Evolutionary conservation across 352 stramenopile species (phyloP).

Genomic region (Elongisporangium senticosum): DNA sequence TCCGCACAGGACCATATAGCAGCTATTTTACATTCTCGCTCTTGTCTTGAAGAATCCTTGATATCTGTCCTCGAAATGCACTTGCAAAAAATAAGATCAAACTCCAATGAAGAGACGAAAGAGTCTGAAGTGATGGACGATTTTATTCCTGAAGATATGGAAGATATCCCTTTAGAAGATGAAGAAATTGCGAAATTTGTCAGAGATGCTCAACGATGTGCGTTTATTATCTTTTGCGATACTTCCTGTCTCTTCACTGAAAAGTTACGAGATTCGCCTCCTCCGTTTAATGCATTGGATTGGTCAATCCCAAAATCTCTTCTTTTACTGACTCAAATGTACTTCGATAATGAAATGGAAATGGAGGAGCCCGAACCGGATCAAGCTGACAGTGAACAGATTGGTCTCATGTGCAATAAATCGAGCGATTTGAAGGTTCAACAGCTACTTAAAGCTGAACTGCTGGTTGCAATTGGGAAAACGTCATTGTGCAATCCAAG

Average conservation of each 20-base stretch:
- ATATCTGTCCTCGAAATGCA: slow-evolving; percentile 75
- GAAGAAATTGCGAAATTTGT: slow-evolving; percentile 46
- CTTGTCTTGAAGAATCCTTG: slow-evolving; percentile 51
- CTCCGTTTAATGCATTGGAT: slow-evolving; percentile 56
- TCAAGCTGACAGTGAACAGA: slow-evolving; percentile 13
- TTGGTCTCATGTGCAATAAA: slow-evolving; percentile 5
- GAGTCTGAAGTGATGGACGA: slow-evolving; percentile 5
- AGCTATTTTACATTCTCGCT: slow-evolving; percentile 14
- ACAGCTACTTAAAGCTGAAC: slow-evolving; percentile 47
- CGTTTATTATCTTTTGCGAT: slow-evolving; percentile 80
- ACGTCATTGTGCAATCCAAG: slow-evolving; percentile 78
- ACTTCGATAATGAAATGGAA: slow-evolving; percentile 79
- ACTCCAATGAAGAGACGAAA: slow-evolving; percentile 21
- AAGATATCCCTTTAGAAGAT: slow-evolving; percentile 64
- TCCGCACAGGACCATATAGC: slow-evolving; percentile 12
- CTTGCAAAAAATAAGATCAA: slow-evolving; percentile 31
- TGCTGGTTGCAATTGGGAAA: slow-evolving; percentile 63
- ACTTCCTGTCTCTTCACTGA: slow-evolving; percentile 77
- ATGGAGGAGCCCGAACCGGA: slow-evolving; percentile 49
- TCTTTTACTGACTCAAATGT: slow-evolving; percentile 68
- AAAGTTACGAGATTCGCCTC: slow-evolving; percentile 56
- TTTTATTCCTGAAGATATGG: slow-evolving; percentile 28
- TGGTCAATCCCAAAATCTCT: slow-evolving; percentile 69
- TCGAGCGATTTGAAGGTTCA: slow-evolving; percentile 20
- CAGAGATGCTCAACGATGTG: slow-evolving; percentile 49